phyloP scores from a whole-genome alignment of 164 flowering plant genomes.

The Annona squamosa region DNA sequence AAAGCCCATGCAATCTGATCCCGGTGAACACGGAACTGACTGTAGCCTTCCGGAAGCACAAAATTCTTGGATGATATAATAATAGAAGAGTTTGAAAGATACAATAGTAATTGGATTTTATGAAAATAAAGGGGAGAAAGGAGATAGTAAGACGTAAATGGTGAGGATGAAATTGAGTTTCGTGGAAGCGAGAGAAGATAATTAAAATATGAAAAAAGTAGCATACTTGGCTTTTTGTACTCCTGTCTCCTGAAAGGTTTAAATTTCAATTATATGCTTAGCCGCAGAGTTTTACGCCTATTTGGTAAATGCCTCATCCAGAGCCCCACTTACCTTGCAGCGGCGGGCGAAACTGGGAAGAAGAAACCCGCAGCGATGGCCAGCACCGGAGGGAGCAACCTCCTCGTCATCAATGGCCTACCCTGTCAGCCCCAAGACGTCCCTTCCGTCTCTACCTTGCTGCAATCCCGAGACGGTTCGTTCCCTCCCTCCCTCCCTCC shows the following conservation, averaged over 20 bases:
- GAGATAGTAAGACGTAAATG: no score
- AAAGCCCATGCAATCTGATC: no score
- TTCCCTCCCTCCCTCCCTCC: not conserved
- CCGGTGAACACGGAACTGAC: no score
- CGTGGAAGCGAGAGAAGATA: no score
- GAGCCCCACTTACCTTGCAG: not conserved
- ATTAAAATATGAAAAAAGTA: not conserved
- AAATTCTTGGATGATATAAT: no score
- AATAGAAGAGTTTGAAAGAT: no score
- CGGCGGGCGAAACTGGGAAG: not conserved
- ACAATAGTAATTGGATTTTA: no score
- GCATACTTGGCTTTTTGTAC: not conserved
- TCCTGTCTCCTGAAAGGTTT: not conserved
- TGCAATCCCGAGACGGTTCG: conserved; percentile 56
- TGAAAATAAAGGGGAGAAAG: no score
- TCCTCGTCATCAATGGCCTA: conserved; percentile 59
- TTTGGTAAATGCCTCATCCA: not conserved
- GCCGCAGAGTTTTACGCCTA: not conserved
- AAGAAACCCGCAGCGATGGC: no score
- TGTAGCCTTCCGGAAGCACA: no score
- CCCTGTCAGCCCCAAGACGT: conserved; percentile 23
- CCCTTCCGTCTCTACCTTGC: conserved; percentile 52
- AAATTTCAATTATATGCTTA: not conserved
- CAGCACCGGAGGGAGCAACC: conserved; percentile 24
- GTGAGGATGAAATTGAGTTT: no score